Evolutionary conservation across 1,284 basidiomycete genomes (phyloP).

Genomic region (Cerioporus squamosus): DNA sequence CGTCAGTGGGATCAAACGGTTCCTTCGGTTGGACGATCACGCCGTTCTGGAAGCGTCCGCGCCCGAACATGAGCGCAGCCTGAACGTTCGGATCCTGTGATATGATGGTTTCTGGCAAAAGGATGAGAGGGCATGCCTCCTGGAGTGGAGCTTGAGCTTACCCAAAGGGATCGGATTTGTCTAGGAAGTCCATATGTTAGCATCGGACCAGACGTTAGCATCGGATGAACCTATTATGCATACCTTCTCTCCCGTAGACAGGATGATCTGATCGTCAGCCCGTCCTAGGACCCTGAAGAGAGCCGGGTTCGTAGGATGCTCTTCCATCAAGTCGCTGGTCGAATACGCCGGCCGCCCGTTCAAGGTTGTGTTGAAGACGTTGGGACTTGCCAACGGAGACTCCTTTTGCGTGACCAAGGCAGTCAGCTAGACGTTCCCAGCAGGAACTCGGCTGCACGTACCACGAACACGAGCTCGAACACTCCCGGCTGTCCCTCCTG

Average conservation of each 20-base stretch:
- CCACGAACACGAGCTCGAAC: conserved; percentile 30
- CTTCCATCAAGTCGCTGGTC: conserved; percentile 46
- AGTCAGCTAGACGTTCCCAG: neutral
- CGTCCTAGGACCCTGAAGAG: conserved; percentile 51
- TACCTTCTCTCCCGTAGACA: conserved; percentile 49
- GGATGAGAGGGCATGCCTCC: conserved; percentile 29
- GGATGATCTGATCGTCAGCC: conserved; percentile 56
- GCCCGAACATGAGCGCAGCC: conserved; percentile 41
- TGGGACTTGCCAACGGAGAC: conserved; percentile 16
- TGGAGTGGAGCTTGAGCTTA: no score
- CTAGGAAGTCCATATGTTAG: no score
- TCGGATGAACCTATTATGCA: no score
- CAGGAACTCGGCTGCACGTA: conserved; percentile 11
- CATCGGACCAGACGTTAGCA: no score
- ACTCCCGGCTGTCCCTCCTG: conserved; percentile 26
- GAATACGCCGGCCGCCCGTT: conserved; percentile 38
- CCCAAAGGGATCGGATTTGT: no score
- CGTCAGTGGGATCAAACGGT: conserved; percentile 31
- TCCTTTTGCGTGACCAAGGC: conserved; percentile 9
- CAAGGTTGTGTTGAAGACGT: conserved; percentile 32
- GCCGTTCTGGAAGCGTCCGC: conserved; percentile 40
- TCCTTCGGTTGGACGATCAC: conserved; percentile 35
- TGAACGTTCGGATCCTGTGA: conserved; percentile 31
- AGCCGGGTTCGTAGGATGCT: conserved; percentile 48
- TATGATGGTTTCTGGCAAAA: conserved; percentile 34